Evolutionary conservation across 805 yeast genomes (phyloP).

Genomic region (Kazachstania kunashirensis): DNA sequence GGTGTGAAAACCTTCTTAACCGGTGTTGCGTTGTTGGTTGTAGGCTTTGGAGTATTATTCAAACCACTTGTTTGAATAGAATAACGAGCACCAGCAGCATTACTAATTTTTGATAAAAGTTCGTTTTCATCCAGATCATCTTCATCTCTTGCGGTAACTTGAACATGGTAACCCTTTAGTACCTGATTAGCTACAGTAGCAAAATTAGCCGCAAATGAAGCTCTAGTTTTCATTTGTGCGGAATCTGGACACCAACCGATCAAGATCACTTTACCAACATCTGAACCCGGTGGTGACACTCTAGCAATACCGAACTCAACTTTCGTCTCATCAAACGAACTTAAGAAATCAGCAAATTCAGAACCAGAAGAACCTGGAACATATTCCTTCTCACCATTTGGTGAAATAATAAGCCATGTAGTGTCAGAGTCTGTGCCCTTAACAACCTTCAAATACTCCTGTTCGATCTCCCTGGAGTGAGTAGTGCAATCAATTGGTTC

Average conservation of each 20-base stretch:
- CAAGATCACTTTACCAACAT: conserved; percentile 71
- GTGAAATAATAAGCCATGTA: conserved; percentile 75
- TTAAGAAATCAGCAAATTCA: conserved; percentile 66
- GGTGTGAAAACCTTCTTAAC: conserved; percentile 13
- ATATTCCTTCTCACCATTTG: conserved; percentile 43
- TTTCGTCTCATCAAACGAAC: conserved; percentile 73
- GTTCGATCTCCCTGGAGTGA: conserved; percentile 65
- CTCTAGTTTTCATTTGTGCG: conserved; percentile 68
- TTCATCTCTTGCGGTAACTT: conserved; percentile 88
- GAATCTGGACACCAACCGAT: conserved; percentile 98
- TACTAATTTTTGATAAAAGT: conserved; percentile 63
- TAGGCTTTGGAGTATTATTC: conserved; percentile 30
- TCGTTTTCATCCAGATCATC: conserved; percentile 81
- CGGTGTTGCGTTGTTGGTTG: conserved; percentile 18
- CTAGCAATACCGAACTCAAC: conserved; percentile 88
- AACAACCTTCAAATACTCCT: conserved; percentile 68
- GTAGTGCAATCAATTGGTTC: conserved; percentile 49
- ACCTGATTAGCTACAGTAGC: conserved; percentile 58
- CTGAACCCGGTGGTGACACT: conserved; percentile 85
- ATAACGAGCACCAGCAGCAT: conserved; percentile 95
- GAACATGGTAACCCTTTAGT: conserved; percentile 83
- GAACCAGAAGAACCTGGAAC: conserved; percentile 42
- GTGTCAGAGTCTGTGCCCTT: conserved; percentile 54
- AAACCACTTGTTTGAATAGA: conserved; percentile 42
- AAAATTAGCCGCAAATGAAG: conserved; percentile 68